phyloP scores from a whole-genome alignment of 495 filamentous ascomycete species.

The Hypomontagnella monticulosa region DNA sequence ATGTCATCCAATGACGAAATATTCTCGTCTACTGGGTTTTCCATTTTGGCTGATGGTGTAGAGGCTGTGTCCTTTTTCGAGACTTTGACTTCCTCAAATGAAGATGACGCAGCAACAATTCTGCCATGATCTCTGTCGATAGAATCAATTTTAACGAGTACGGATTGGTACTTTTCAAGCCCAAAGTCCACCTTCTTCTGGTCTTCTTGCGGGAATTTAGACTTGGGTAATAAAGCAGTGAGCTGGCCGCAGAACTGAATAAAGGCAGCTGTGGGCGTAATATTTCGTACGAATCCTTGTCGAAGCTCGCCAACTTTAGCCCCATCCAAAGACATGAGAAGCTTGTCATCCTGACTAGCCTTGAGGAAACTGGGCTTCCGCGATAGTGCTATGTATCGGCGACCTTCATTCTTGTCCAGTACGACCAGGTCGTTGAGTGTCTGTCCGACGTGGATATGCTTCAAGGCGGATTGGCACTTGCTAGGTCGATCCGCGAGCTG shows the following conservation, averaged over 20 bases:
- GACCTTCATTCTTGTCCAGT: constrained; percentile 78
- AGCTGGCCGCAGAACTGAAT: constrained; percentile 83
- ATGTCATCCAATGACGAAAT: constrained; percentile 74
- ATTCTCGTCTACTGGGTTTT: constrained; percentile 77
- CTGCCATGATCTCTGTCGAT: constrained; percentile 64
- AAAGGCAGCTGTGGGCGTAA: constrained; percentile 79
- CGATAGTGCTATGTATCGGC: constrained; percentile 75
- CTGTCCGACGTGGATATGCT: constrained; percentile 83
- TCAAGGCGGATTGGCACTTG: constrained; percentile 77
- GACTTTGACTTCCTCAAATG: constrained; percentile 41
- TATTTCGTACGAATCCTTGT: constrained; percentile 85
- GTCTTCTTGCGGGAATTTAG: constrained; percentile 73
- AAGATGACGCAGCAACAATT: constrained; percentile 50
- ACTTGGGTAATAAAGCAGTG: constrained; percentile 80
- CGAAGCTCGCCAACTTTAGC: constrained; percentile 73
- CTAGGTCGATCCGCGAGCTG: constrained; percentile 83
- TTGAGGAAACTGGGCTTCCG: constrained; percentile 84
- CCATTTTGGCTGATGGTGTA: constrained; percentile 42
- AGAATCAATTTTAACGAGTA: constrained; percentile 73
- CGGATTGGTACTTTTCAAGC: constrained; percentile 72
- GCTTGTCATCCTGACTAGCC: constrained; percentile 69
- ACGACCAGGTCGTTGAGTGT: constrained; percentile 83
- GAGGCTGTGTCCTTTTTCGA: constrained; percentile 34
- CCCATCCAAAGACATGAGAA: constrained; percentile 74
- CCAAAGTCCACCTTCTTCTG: constrained; percentile 77